These are phyloP conservation scores for Candida koratica DNA, from an alignment of 805 yeast species.

Conservation along the genomic window DNA sequence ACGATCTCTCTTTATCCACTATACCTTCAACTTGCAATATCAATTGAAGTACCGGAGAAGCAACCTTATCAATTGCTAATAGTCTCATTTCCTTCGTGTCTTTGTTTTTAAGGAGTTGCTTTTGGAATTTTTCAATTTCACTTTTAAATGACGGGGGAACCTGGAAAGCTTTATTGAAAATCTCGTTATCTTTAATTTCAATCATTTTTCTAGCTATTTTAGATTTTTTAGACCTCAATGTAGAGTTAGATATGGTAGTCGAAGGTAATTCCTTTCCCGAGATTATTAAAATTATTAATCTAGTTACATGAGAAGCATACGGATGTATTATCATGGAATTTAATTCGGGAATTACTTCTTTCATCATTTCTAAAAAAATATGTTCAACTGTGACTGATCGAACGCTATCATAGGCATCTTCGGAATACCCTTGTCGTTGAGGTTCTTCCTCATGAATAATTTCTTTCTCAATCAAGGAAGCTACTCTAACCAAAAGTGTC, in stretches of 20 bases:
- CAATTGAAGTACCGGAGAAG: conserved; percentile 85
- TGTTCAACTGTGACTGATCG: conserved; percentile 57
- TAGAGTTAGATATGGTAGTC: conserved; percentile 61
- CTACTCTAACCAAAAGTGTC: conserved; percentile 71
- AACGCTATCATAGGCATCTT: conserved; percentile 29
- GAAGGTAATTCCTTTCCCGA: conserved; percentile 80
- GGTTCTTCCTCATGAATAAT: conserved; percentile 39
- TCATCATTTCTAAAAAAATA: conserved; percentile 58
- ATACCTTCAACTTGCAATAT: conserved; percentile 77
- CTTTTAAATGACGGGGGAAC: conserved; percentile 66
- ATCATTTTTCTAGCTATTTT: conserved; percentile 92
- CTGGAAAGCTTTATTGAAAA: conserved; percentile 61
- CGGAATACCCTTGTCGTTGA: conserved; percentile 25
- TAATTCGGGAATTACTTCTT: conserved; percentile 61
- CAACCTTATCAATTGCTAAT: conserved; percentile 69
- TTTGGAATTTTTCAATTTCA: conserved; percentile 50
- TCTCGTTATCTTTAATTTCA: conserved; percentile 75
- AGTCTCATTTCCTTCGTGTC: conserved; percentile 53
- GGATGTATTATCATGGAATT: conserved; percentile 62
- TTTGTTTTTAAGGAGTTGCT: conserved; percentile 32
- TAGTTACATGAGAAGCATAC: conserved; percentile 84
- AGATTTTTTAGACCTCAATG: conserved; percentile 76
- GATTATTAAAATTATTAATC: conserved; percentile 65
- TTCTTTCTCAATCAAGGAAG: conserved; percentile 73
- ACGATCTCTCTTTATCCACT: conserved; percentile 65